A percentile compares a stretch with the other conserved stretches of the same genome.
Evolutionary conservation across 106 monocot genomes (phyloP).

Genomic region (Alisma plantagoaquatica): DNA sequence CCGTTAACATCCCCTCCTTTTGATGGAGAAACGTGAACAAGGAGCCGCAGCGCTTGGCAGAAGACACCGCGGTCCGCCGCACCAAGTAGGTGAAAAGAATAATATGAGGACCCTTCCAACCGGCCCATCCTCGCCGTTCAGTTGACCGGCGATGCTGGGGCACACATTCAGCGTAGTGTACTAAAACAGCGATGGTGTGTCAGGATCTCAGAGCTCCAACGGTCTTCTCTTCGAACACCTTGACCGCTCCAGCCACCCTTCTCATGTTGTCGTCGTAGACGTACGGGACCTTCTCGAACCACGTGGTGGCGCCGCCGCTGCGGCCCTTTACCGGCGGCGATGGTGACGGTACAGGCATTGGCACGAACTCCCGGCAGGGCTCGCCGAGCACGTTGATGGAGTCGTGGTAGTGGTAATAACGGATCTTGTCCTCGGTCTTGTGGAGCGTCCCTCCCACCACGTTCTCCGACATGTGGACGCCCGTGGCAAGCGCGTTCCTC

Average conservation of each 20-base stretch:
- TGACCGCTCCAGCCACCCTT: conserved; percentile 37
- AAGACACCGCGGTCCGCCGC: too few relatives aligned
- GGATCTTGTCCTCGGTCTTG: conserved; percentile 73
- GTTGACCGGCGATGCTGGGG: too few relatives aligned
- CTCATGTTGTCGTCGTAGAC: conserved; percentile 82
- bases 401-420: conserved; percentile 95
- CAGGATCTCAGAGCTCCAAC: too few relatives aligned
- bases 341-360: conserved; percentile 42
- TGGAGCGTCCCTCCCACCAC: conserved; percentile 72
- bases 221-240: conserved; percentile 53
- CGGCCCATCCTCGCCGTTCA: too few relatives aligned
- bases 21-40: too few relatives aligned
- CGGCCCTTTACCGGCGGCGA: too few relatives aligned
- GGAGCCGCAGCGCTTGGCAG: too few relatives aligned
- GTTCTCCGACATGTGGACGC: conserved; percentile 97
- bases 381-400: conserved; percentile 85
- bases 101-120: too few relatives aligned
- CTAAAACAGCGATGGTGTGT: too few relatives aligned
- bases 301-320: conserved; percentile 46
- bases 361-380: conserved; percentile 62
- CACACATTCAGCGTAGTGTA: too few relatives aligned
- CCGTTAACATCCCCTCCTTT: too few relatives aligned
- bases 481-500: conserved; percentile 66
- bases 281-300: conserved; percentile 69
- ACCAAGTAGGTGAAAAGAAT: too few relatives aligned